Base-by-base conservation (phyloP, 2,329 filamentous ascomycete species). In the Cladosporium sp. region DNA sequence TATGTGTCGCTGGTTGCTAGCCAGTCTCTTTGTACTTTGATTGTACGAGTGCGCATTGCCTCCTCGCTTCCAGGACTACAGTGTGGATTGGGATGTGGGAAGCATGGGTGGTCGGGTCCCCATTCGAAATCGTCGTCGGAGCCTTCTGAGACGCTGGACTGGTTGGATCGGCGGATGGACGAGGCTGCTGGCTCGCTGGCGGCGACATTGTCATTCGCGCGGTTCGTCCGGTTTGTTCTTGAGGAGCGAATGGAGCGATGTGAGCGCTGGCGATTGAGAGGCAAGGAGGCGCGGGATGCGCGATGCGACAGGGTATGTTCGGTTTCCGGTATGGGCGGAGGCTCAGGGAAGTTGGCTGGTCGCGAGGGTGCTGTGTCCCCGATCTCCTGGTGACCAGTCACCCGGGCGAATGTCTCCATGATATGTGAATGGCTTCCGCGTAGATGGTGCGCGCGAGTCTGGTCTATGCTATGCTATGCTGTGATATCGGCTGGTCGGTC, bases 61-160 rank as follows among this genome's bases (percentile, higher is more conserved):
- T 95, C 85, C 14, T 84, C 80, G 7, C 90, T 95, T 59, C 86
- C 80, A 11, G 89, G 71, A 0, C 92, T 87, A 5, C 97, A 93
- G 73, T 99, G 92, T 0, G 92, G 89, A 70, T 97, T 97, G 39
- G 91, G 78, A 70, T 97, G 94, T 51, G 94, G 94, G 71, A 88
- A 97, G 73, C 94, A 99, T 4, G 94, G 93, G 72, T 99, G 94
- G 40, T 88, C 86, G 14, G 92, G 92, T 0, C 94, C 93, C 94
- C 94, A 99, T 74, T 91, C 85, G 54, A 91, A 85, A 55, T 86
- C 80, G 28, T 85, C 86, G 20, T 83, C 81, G 51, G 86, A 83
- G 14, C 69, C 73, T 50, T 87, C 83, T 34, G 80, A 70, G 11
- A 50, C 61, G 19, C 25, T 59, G 42, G 51, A 54, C 20, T 60